Evolutionary conservation across 805 yeast species (phyloP).

Genomic region (Hanseniaspora meyeri): DNA sequence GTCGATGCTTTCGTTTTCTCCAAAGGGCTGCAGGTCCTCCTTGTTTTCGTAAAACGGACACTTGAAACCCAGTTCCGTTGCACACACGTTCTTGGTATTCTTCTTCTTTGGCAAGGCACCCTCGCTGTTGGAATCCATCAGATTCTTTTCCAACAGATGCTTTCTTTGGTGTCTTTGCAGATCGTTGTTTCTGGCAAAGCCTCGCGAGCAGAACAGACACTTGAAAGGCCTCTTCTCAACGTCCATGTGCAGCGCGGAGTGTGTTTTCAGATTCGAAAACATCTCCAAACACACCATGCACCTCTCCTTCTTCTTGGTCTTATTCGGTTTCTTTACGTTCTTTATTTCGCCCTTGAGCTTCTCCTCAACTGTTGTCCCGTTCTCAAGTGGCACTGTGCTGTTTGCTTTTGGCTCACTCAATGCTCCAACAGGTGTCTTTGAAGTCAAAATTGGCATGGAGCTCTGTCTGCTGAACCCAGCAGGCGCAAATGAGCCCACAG

Average conservation of each 20-base stretch:
- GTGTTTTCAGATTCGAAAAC: constrained; percentile 74
- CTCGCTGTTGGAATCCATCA: constrained; percentile 21
- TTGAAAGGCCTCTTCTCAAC: constrained; percentile 64
- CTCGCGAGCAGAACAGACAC: constrained; percentile 67
- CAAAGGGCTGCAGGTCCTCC: not conserved
- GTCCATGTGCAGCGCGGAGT: constrained; percentile 62
- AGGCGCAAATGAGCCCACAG: not conserved
- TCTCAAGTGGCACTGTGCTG: not conserved
- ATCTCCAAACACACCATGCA: constrained; percentile 57
- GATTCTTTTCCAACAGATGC: constrained; percentile 49
- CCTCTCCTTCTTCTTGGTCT: constrained; percentile 40
- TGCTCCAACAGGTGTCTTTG: not conserved
- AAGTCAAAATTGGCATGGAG: not conserved
- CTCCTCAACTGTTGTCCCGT: not conserved
- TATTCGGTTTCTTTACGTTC: not conserved
- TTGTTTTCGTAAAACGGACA: constrained; percentile 49
- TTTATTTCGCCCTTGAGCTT: not conserved
- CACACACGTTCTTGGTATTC: constrained; percentile 2
- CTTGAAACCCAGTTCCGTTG: constrained; percentile 4
- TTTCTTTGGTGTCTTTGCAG: constrained; percentile 73
- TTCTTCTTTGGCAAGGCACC: constrained; percentile 5
- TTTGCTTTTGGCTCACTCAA: not conserved
- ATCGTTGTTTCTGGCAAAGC: constrained; percentile 82
- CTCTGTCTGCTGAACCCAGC: not conserved
- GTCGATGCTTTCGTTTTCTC: not conserved